Conservation (phyloP, 768 basidiomycete species). For the Pleurotus djamor region DNA sequence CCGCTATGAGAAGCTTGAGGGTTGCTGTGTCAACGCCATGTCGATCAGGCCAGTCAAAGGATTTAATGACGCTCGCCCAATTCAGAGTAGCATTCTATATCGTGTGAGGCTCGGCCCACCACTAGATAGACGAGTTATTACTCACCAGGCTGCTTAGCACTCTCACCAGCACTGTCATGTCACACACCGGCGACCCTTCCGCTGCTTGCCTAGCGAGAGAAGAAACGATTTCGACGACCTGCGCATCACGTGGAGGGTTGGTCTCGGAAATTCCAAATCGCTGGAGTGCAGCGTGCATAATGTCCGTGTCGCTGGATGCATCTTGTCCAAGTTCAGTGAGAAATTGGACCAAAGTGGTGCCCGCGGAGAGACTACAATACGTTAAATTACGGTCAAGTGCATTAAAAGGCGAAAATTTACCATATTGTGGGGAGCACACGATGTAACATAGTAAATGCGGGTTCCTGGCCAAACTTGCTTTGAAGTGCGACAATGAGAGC, state of each 20-base stretch:
- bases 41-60: conserved; percentile 84
- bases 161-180: conserved; percentile 71
- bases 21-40: conserved; percentile 88
- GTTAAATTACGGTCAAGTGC: not conserved
- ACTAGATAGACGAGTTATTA: conserved; percentile 12
- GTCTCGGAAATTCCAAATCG: conserved; percentile 76
- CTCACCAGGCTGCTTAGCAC: conserved; percentile 75
- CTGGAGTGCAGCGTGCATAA: conserved; percentile 63
- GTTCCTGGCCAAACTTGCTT: conserved; percentile 78
- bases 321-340: conserved; percentile 80
- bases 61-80: conserved; percentile 81
- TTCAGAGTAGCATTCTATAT: conserved; percentile 62
- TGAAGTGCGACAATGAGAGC: conserved; percentile 73
- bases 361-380: conserved; percentile 54
- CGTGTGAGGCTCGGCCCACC: conserved; percentile 5
- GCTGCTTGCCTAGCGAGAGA: conserved; percentile 65
- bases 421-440: conserved; percentile 74
- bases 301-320: conserved; percentile 71
- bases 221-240: conserved; percentile 71
- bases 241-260: conserved; percentile 67
- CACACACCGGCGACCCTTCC: conserved; percentile 72
- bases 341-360: conserved; percentile 70
- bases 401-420: conserved; percentile 30
- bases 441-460: conserved; percentile 69
- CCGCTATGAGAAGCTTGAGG: conserved; percentile 84